Evolutionary conservation across 805 yeast genomes (phyloP).

Genomic region (Diddensiella caesifluorescens): DNA sequence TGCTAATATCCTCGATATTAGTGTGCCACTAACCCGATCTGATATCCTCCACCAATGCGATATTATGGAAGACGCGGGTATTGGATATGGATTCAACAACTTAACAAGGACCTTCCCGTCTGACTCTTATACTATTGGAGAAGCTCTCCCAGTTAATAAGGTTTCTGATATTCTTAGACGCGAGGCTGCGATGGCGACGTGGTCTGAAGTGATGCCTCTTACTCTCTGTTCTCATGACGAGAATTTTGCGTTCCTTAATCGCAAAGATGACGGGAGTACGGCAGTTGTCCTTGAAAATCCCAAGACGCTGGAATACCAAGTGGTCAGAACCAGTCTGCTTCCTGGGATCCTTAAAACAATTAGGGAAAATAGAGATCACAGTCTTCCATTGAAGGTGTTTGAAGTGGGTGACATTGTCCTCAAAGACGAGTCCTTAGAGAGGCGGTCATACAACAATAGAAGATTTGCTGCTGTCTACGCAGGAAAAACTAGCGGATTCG

Average conservation of each 20-base stretch:
- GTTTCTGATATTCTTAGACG: constrained; percentile 83
- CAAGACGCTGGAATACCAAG: constrained; percentile 94
- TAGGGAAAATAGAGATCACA: constrained; percentile 91
- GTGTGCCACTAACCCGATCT: constrained; percentile 89
- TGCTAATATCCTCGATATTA: constrained; percentile 52
- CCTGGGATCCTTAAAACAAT: constrained; percentile 95
- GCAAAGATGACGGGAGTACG: constrained; percentile 61
- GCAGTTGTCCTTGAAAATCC: constrained; percentile 95
- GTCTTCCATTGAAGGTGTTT: constrained; percentile 90
- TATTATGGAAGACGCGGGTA: constrained; percentile 97
- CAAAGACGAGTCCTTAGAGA: constrained; percentile 72
- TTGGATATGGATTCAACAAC: constrained; percentile 91
- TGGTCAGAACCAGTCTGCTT: constrained; percentile 87
- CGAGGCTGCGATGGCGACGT: constrained; percentile 91
- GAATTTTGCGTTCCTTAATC: constrained; percentile 81
- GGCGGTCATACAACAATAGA: constrained; percentile 88
- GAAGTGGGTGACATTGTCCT: constrained; percentile 93
- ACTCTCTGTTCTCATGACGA: constrained; percentile 96
- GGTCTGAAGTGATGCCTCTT: constrained; percentile 93
- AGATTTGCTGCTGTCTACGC: constrained; percentile 92
- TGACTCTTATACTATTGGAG: constrained; percentile 70
- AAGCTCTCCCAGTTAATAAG: constrained; percentile 87
- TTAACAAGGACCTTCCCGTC: constrained; percentile 75
- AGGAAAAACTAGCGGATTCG: constrained; percentile 94
- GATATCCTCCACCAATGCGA: constrained; percentile 97